Base-by-base conservation (phyloP, 2,329 filamentous ascomycete genomes). In the Cryphonectria radicalis region DNA sequence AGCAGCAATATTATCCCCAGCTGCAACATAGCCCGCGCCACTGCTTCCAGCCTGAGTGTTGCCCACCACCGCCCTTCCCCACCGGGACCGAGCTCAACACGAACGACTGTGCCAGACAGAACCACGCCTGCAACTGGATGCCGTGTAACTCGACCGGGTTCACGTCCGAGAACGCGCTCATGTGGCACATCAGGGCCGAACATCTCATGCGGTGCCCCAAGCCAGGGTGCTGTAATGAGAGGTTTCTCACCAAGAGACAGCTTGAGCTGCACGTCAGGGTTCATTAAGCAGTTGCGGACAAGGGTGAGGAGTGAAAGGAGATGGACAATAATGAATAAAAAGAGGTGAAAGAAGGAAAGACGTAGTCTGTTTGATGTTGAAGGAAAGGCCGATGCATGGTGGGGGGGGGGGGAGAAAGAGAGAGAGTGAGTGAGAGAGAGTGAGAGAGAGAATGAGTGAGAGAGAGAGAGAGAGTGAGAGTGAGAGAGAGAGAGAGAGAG, bases 121-220 rank as follows among this genome's bases (percentile, higher is more conserved):
- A 75, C 1, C 76, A 83, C 70, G 74, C 78, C 1, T 85, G 83
- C 73, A 79, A 80, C 67, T 85, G 83, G 83, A 77, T 77, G 1
- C 76, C 77, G 32, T 85, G 83, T 57, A 71, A 75, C 1, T 77
- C 79, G 8, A 73, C 77, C 0, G 78, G 78, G 63, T 85, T 84
- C 68, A 74, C 77, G 2, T 80, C 81, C 1, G 78, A 77, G 19
- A 79, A 80, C 46, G 82, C 79, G 11, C 78, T 85, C 43, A 78
- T 80, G 22, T 81, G 82, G 76, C 83, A 85, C 70, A 82, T 85
- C 55, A 83, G 84, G 69, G 76, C 77, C 28, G 80, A 84, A 63
- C 83, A 85, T 71, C 77, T 84, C 14, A 78, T 84, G 40, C 75
- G 82, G 37, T 85, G 83, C 42, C 83, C 83, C 0, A 77, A 79